These are phyloP conservation scores for Aspergillus sp. DNA, from an alignment of 2,329 filamentous ascomycete genomes.

Conservation along the genomic window DNA sequence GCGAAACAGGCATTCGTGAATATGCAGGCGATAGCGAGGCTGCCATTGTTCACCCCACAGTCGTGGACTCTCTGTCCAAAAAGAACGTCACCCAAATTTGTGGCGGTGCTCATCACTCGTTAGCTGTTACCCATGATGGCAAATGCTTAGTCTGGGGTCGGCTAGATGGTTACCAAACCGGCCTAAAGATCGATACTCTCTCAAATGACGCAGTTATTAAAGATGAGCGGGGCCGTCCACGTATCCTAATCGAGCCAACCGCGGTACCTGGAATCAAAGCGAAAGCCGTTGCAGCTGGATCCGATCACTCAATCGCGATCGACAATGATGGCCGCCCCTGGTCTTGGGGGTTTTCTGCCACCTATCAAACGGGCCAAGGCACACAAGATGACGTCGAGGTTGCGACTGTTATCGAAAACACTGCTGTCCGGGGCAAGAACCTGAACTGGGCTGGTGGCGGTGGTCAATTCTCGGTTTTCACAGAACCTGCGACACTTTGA, in stretches of 20 bases:
- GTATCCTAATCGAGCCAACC: constrained; percentile 69
- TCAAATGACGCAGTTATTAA: constrained; percentile 60
- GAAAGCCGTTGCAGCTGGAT: constrained; percentile 60
- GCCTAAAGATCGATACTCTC: constrained; percentile 57
- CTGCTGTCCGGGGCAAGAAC: constrained; percentile 71
- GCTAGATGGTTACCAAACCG: constrained; percentile 60
- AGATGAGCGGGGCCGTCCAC: constrained; percentile 64
- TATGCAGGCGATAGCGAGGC: constrained; percentile 67
- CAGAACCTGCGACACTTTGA: constrained; percentile 28
- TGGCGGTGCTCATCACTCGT: constrained; percentile 75
- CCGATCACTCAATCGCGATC: constrained; percentile 73
- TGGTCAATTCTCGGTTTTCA: constrained; percentile 65
- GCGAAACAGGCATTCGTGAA: constrained; percentile 69
- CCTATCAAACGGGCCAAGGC: constrained; percentile 78
- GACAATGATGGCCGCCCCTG: constrained; percentile 68
- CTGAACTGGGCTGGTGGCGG: constrained; percentile 81
- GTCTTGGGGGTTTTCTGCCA: constrained; percentile 77
- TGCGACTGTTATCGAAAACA: constrained; percentile 81
- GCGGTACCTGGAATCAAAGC: constrained; percentile 61
- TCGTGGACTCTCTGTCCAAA: constrained; percentile 64
- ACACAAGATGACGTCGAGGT: constrained; percentile 74
- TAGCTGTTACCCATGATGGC: constrained; percentile 54
- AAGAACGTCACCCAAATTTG: constrained; percentile 67
- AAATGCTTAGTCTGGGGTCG: constrained; percentile 62
- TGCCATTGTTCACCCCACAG: constrained; percentile 68